Evolutionary conservation across 2,329 filamentous ascomycete genomes (phyloP), one percentile per base, ranked within the genome.

Genomic region (Penicillium freii): DNA sequence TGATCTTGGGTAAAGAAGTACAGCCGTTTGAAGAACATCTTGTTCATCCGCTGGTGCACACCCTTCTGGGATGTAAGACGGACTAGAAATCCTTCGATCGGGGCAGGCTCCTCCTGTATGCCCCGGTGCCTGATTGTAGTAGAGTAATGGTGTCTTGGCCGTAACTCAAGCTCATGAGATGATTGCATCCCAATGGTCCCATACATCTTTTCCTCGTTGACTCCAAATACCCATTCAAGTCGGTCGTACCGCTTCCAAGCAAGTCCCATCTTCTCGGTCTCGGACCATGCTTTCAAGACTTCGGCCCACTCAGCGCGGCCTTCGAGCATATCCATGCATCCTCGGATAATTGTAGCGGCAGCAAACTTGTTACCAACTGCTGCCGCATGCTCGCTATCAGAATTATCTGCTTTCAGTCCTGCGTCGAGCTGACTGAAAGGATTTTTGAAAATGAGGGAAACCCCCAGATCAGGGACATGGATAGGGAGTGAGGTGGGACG

Each of bases 181-280:
- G 80, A 81, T 61, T 83, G 78, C 85, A 89, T 87, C 33, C 84
- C 86, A 61, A 88, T 84, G 0, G 85, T 83, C 36, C 86, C 86
- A 61, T 87, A 87, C 86, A 89, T 89, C 59, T 83, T 84, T 62
- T 84, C 80, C 67, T 89, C 86, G 52, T 87, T 86, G 11, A 78
- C 77, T 17, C 86, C 86, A 69, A 87, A 81, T 5, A 89, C 77
- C 86, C 86, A 89, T 71, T 89, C 86, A 17, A 89, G 74, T 25
- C 86, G 80, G 65, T 89, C 86, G 66, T 88, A 89, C 45, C 86
- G 79, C 70, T 86, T 87, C 86, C 86, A 89, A 4, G 84, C 86
- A 47, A 89, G 77, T 3, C 86, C 86, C 68, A 88, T 84, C 27
- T 81, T 81, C 57, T 84, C 80, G 23, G 80, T 75, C 50, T 79